phyloP scores from a whole-genome alignment of 1,139 yeast species.

The Meyerozyma smithsonii region DNA sequence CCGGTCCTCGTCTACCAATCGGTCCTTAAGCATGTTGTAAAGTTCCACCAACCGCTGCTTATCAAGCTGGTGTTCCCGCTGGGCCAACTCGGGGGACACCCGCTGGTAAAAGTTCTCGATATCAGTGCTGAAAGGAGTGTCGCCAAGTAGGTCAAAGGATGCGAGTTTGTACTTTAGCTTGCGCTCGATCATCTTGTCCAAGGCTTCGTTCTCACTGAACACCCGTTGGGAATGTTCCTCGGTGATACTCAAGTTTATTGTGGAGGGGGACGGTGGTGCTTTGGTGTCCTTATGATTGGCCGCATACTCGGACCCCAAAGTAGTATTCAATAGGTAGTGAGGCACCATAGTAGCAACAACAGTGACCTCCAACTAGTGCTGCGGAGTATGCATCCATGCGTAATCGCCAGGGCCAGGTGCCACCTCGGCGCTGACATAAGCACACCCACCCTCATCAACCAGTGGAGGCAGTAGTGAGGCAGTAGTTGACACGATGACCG shows the following conservation, averaged over 20 bases:
- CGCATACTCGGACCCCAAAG: constrained; percentile 25
- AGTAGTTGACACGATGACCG: constrained; percentile 48
- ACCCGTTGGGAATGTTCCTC: background rate
- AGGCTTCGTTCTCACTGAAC: constrained; percentile 28
- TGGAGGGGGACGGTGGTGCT: background rate
- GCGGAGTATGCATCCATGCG: too few relatives aligned
- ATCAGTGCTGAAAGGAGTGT: constrained; percentile 20
- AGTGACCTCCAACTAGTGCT: background rate
- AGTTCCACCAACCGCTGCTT: constrained; percentile 30
- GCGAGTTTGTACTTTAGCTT: constrained; percentile 35
- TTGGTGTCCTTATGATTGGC: background rate
- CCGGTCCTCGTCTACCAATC: constrained; percentile 17
- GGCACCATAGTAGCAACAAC: constrained; percentile 25
- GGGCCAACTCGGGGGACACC: background rate
- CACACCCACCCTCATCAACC: background rate
- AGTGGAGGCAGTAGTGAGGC: background rate
- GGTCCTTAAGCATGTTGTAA: constrained; percentile 28
- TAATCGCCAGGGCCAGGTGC: background rate
- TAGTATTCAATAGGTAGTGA: constrained; percentile 39
- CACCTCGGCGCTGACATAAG: background rate
- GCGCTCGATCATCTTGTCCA: constrained; percentile 30
- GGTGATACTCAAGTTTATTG: background rate
- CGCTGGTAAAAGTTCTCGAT: background rate
- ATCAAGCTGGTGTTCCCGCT: constrained; percentile 9
- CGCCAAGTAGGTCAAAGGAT: constrained; percentile 36